phyloP scores from a whole-genome alignment of 2,329 filamentous ascomycete species.

The Colletotrichum sp. region DNA sequence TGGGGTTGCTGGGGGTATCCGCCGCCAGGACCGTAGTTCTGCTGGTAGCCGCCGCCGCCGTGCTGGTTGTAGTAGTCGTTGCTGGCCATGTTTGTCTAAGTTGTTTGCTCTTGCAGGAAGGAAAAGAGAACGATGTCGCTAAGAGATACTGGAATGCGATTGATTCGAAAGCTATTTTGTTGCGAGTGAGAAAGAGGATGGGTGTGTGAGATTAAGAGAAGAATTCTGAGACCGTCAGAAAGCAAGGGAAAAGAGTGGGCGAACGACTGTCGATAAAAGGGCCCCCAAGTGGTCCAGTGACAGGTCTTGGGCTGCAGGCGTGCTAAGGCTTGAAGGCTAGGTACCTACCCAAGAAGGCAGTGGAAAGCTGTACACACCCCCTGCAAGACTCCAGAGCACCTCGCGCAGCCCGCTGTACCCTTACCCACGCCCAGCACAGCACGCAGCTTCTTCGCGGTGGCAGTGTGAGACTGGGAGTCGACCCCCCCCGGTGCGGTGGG shows the following conservation, averaged over 20 bases:
- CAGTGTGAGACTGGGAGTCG: neutral
- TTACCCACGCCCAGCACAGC: constrained; percentile 1
- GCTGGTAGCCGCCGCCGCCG: constrained; percentile 30
- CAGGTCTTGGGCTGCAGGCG: neutral
- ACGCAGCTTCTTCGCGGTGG: neutral
- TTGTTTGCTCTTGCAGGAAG: neutral
- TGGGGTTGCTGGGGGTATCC: constrained; percentile 44
- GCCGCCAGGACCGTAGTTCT: constrained; percentile 12
- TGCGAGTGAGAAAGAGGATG: neutral
- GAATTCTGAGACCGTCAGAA: neutral
- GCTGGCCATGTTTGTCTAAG: constrained; percentile 38
- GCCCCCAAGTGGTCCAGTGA: constrained; percentile 4
- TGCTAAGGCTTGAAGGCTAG: neutral
- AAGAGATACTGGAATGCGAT: neutral
- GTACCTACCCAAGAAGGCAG: neutral
- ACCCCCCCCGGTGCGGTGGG: neutral
- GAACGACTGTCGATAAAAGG: constrained; percentile 15
- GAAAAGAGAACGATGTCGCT: neutral
- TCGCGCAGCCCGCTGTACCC: neutral
- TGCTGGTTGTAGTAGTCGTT: constrained; percentile 46
- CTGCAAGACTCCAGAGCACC: neutral
- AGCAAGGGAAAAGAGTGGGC: neutral
- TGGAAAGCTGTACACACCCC: neutral
- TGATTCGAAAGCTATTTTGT: neutral
- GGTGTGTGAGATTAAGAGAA: neutral